Conservation (phyloP, 1,139 yeast species). For the Ogataea hybrid region DNA sequence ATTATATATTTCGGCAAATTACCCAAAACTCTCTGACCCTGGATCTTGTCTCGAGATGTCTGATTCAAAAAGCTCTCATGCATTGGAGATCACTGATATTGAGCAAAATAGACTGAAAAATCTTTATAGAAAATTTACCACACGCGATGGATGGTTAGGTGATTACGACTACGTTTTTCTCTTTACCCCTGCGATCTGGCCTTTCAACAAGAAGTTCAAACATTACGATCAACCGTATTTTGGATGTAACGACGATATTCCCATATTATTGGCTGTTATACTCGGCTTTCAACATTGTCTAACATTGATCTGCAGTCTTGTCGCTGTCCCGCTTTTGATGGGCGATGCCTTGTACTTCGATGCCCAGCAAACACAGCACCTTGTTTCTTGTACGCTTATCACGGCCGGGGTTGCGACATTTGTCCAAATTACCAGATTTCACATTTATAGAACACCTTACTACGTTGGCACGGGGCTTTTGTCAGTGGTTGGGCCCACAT, state of each 20-base stretch:
- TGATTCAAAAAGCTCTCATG: too few relatives aligned
- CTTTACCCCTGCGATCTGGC: constrained; percentile 64
- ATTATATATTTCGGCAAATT: too few relatives aligned
- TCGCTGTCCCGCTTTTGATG: constrained; percentile 20
- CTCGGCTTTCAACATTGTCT: constrained; percentile 22
- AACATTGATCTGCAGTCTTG: constrained; percentile 19
- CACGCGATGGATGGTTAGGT: constrained; percentile 71
- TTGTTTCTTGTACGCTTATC: constrained; percentile 19
- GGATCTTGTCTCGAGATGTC: neutral
- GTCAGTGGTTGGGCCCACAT: constrained; percentile 22
- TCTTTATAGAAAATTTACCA: constrained; percentile 35
- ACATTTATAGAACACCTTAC: constrained; percentile 16
- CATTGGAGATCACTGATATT: too few relatives aligned
- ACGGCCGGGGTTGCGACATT: constrained; percentile 21
- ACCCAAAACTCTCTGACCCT: neutral
- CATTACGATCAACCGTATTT: constrained; percentile 18
- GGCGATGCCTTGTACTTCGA: constrained; percentile 17
- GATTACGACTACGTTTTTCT: constrained; percentile 73
- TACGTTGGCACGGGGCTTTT: constrained; percentile 21
- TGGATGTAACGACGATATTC: constrained; percentile 18
- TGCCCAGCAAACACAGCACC: constrained; percentile 18
- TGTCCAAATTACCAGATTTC: constrained; percentile 21
- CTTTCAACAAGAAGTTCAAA: constrained; percentile 44
- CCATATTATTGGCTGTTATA: constrained; percentile 15
- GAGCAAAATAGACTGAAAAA: too few relatives aligned